Base-by-base conservation (phyloP, 495 filamentous ascomycete species). In the Tetracladium marchalianum region DNA sequence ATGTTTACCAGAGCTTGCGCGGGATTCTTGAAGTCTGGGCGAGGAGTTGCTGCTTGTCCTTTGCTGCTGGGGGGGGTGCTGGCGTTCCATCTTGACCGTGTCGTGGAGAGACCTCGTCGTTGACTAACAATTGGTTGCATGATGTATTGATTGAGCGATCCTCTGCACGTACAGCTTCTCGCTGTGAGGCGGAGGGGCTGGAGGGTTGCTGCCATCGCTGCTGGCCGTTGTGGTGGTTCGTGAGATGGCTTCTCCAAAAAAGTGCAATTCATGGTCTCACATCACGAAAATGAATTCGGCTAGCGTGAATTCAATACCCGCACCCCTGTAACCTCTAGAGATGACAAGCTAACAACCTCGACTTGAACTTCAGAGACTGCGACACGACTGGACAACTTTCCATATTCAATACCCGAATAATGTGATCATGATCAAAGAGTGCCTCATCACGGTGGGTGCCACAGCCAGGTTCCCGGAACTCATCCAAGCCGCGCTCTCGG, bases 371-470 rank as follows among this genome's bases (percentile, higher is more conserved):
- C n/a, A n/a, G n/a, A n/a, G n/a, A n/a, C n/a, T n/a, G n/a, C n/a
- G n/a, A n/a, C n/a, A n/a, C n/a, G n/a, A n/a, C n/a, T n/a, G n/a
- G n/a, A n/a, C n/a, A n/a, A n/a, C n/a, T n/a, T n/a, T n/a, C n/a
- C n/a, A 27, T 27, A 27, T 7, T 27, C 3, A 27, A 27, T n/a
- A n/a, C n/a, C n/a, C n/a, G 11, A 39, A 47, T 18, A 40, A 47
- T 47, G 44, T 35, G 12, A 52, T 47, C 18, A 31, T 50, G 35
- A 39, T 15, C 1, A 45, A 50, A 39, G 50, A 53, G 18, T 59
- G 56, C 59, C 83, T 96, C 46, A 84, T 96, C 19, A 96, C 92
- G 0, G 79, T 93, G 27, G 92, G 92, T 39, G 93, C 92, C 1
- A 98, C 90, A 0, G 89, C 90, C 2, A 71, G 81, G 13, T 98